phyloP scores from a whole-genome alignment of 306 rosid species.

The Fragaria nilgerrensis region DNA sequence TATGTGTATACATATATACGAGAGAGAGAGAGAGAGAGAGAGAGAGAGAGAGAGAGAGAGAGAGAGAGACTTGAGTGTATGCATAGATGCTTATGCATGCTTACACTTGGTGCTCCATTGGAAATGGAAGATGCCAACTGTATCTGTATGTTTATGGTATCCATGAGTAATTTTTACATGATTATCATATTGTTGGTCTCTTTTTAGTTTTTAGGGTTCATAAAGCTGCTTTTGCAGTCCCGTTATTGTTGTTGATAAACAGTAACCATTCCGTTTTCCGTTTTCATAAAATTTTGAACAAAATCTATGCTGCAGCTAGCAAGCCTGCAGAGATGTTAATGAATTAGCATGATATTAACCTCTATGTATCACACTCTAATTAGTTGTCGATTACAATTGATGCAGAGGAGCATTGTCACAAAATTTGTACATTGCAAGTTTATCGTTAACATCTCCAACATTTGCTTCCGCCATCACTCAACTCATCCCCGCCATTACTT shows the following conservation, averaged over 20 bases:
- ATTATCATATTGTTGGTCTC: background rate
- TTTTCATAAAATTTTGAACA: background rate
- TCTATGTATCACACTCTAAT: background rate
- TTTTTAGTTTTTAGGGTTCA: background rate
- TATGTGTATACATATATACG: background rate
- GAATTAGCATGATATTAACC: background rate
- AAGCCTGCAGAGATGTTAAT: background rate
- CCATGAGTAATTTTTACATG: background rate
- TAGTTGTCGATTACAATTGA: background rate
- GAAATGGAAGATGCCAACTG: background rate
- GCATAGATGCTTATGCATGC: background rate
- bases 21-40: background rate
- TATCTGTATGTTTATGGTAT: background rate
- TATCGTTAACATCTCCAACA: conserved; percentile 62
- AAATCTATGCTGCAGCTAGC: background rate
- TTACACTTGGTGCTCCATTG: conserved; percentile 1
- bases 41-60: background rate
- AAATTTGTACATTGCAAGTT: conserved; percentile 48
- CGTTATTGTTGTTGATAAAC: background rate
- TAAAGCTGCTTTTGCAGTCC: background rate
- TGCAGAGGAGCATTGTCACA: conserved; percentile 61
- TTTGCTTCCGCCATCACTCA: conserved; percentile 61
- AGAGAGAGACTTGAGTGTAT: background rate
- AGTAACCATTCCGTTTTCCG: too few relatives aligned
- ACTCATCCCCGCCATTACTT: conserved; percentile 64